Conservation (phyloP, 2,329 filamentous ascomycete species). For the Fusarium nematophilum region DNA sequence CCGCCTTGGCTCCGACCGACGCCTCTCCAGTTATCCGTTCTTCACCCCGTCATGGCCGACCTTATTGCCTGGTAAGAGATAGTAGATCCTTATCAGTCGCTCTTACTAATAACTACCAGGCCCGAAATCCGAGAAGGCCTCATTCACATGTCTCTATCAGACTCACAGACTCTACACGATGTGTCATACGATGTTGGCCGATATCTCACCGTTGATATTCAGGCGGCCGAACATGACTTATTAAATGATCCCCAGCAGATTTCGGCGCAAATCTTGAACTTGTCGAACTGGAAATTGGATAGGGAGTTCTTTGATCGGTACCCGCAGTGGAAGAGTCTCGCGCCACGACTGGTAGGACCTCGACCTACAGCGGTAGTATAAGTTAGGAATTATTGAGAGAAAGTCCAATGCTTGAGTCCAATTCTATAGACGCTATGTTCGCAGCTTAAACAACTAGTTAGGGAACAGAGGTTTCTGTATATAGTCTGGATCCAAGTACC, state of each 20-base stretch:
- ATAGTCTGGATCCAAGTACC: constrained; percentile 12
- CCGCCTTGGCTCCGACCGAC: constrained; percentile 10
- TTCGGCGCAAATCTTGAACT: constrained; percentile 1
- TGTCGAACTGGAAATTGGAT: constrained; percentile 15
- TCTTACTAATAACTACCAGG: neutral
- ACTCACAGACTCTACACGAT: neutral
- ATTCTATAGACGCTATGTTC: no score
- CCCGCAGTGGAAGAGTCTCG: constrained; percentile 6
- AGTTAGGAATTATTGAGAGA: no score
- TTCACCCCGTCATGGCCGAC: constrained; percentile 12
- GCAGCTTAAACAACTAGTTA: neutral
- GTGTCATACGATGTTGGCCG: neutral
- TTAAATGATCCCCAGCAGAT: constrained; percentile 8
- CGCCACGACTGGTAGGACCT: no score
- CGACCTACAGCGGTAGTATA: no score
- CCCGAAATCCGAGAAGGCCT: constrained; percentile 13
- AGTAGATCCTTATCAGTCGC: neutral
- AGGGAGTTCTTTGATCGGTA: constrained; percentile 10
- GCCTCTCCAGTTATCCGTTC: constrained; percentile 9
- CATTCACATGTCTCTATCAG: constrained; percentile 11
- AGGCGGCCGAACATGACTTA: neutral
- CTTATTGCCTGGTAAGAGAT: constrained; percentile 10
- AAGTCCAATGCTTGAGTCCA: no score
- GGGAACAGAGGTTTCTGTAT: constrained; percentile 13
- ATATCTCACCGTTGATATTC: constrained; percentile 10